Evolutionary conservation across 306 rosid species (phyloP), one percentile per base, ranked within the genome.

Genomic region (Lotus japonicus): DNA sequence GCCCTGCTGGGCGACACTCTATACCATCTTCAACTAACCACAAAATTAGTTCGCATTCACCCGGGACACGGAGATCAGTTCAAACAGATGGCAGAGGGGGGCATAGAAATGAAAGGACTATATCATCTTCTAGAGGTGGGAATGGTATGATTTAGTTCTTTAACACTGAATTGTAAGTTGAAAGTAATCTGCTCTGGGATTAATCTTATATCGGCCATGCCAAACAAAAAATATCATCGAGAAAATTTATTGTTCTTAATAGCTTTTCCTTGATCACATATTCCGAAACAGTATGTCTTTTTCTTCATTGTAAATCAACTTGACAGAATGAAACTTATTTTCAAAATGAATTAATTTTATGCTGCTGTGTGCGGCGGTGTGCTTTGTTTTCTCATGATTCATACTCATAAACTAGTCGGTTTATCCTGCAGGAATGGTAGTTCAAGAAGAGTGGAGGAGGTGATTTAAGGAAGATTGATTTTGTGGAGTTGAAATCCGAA

Each of bases 401-500:
- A 62, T 76, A 66, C 12, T 50, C 26, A 39, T 11, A 14, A 53
- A 55, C 73, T 53, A 36, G 15, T 16, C 11, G 52, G 17, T 21
- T 75, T 66, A 38, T 79, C 62, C 75, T 78, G 80, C 80, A 91
- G 97, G 81, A 18, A 86, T 84, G 82, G 80, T 77, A 71, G 55
- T 71, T 70, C 97, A 88, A 78, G 90, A 87, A 38, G 97, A 86
- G 70, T 91, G 97, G 97, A 91, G 81, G 84, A 88, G 97, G 81
- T 91, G 75, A 85, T 19, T 10, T 38, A n/a, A 12, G 15, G 64
- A 31, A 42, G 52, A 43, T 15, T 14, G 54, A 35, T 55, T 75
- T 82, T 63, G 62, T 52, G 76, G 62, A 46, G 74, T 42, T 52
- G 60, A 38, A 16, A 46, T 64, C 54, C 31, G 51, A 61, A 73